These are phyloP conservation scores for Raphanus hybrid DNA, from an alignment of 441 rosid species.

Conservation along the genomic window DNA sequence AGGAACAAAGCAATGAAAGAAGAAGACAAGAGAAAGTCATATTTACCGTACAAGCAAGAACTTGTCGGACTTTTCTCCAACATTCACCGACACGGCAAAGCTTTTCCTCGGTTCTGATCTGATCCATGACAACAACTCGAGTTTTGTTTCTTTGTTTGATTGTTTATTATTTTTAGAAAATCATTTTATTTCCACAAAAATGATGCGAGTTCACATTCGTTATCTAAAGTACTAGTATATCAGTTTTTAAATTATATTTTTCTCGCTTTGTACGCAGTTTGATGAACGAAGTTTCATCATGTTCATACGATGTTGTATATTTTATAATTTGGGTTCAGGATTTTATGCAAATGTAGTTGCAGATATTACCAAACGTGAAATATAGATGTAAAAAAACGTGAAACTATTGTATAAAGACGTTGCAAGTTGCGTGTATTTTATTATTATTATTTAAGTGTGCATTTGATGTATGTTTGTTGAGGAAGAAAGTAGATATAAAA, in stretches of 20 bases:
- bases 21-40: slow-evolving; percentile 63
- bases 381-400: background rate
- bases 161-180: background rate
- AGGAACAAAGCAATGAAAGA: slow-evolving; percentile 61
- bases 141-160: background rate
- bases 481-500: background rate
- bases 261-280: background rate
- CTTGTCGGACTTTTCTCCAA: slow-evolving; percentile 67
- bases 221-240: slow-evolving; percentile 10
- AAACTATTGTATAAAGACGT: background rate
- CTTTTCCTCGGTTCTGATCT: slow-evolving; percentile 47
- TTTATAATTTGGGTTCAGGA: slow-evolving; percentile 6
- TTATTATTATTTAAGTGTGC: background rate
- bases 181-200: background rate
- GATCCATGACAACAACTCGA: background rate
- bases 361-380: background rate
- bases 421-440: background rate
- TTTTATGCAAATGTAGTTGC: slow-evolving; percentile 1
- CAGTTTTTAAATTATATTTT: background rate
- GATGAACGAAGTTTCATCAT: slow-evolving; percentile 11
- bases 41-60: slow-evolving; percentile 73
- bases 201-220: slow-evolving; percentile 2
- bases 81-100: slow-evolving; percentile 48
- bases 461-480: slow-evolving; percentile 12
- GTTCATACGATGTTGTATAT: background rate